Base-by-base conservation (phyloP, 495 filamentous ascomycete genomes). In the Cudoniella acicularis region DNA sequence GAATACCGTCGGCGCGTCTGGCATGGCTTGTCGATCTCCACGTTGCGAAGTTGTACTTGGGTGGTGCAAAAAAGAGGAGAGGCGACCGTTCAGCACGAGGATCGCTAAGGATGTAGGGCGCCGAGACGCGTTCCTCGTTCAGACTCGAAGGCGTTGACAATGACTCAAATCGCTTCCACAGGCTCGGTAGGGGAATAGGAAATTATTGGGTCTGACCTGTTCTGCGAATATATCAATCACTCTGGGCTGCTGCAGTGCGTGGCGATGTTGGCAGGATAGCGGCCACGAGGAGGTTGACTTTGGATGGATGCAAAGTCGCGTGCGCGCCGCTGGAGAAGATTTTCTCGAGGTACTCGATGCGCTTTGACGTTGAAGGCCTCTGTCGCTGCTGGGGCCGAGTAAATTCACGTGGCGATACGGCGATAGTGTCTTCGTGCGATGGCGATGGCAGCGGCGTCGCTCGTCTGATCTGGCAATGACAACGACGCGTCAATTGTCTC, bases 101-200 rank as follows among this genome's bases (percentile, higher is more conserved):
- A 46, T 57, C 54, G 48, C 54, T 62, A 55, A 41, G n/a, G 26
- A 51, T 3, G 23, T 25, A 4, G 21, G 43, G 41, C 49, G 48
- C 54, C 43, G 49, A 40, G 49, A 50, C 50, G 60, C 50, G 36
- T 51, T 46, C 55, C 27, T 9, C 17, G 13, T 36, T 30, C 17
- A 52, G 20, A 56, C 16, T 46, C 41, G 52, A 56, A 49, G 52
- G 59, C 52, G 59, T 56, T 40, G 52, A 50, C 17, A 30, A 16
- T 57, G 52, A 46, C 49, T 52, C 46, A 61, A 30, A 46, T 22
- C 18, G 26, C 22, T 41, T 20, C 1, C 22, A 48, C n/a, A 24
- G 23, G 50, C 46, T 59, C 52, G 57, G 52, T 20, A 50, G 62
- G 56, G 50, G 41, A 57, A 64, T 61, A 58, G 57, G 54, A 50